Evolutionary conservation across 805 yeast genomes (phyloP).

Genomic region (Kodamaea kakaduensis): DNA sequence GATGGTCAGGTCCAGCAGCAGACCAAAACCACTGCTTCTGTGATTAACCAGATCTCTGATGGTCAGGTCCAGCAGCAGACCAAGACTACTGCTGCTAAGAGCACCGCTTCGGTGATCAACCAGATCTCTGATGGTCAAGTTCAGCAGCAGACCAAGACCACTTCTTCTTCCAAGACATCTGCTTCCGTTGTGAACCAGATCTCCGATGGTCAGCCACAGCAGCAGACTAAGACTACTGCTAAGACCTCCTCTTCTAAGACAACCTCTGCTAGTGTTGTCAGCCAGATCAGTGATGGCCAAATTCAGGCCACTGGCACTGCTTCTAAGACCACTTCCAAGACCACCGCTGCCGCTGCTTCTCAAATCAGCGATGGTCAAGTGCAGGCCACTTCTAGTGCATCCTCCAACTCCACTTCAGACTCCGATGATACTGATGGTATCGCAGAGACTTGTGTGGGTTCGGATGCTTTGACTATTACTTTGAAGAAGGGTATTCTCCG

Average conservation of each 20-base stretch:
- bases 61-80: slow-evolving; percentile 29
- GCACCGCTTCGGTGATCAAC: slow-evolving; percentile 20
- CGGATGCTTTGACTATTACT: slow-evolving; percentile 48
- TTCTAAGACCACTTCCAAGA: slow-evolving; percentile 23
- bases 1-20: slow-evolving; percentile 28
- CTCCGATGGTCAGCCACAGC: slow-evolving; percentile 35
- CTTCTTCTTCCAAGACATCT: slow-evolving; percentile 7
- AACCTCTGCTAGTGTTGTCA: slow-evolving; percentile 7
- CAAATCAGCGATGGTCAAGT: slow-evolving; percentile 32
- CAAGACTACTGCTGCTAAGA: slow-evolving; percentile 17
- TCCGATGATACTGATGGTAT: slow-evolving; percentile 5
- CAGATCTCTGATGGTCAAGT: slow-evolving; percentile 37
- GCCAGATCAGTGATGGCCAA: slow-evolving; percentile 51
- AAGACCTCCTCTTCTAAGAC: background rate
- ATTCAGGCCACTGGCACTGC: slow-evolving; percentile 33
- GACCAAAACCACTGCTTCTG: slow-evolving; percentile 16
- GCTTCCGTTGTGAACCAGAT: slow-evolving; percentile 25
- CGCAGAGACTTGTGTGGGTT: slow-evolving; percentile 19
- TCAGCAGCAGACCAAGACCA: slow-evolving; percentile 17
- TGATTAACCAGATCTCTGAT: slow-evolving; percentile 39
- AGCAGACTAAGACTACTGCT: slow-evolving; percentile 11
- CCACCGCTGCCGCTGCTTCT: slow-evolving; percentile 22
- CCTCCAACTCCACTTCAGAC: slow-evolving; percentile 7
- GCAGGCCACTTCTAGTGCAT: slow-evolving; percentile 16
- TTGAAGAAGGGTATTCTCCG: slow-evolving; percentile 49